Evolutionary conservation across 768 basidiomycete genomes (phyloP), one percentile per base, ranked within the genome.

Genomic region (Collybia nuda): DNA sequence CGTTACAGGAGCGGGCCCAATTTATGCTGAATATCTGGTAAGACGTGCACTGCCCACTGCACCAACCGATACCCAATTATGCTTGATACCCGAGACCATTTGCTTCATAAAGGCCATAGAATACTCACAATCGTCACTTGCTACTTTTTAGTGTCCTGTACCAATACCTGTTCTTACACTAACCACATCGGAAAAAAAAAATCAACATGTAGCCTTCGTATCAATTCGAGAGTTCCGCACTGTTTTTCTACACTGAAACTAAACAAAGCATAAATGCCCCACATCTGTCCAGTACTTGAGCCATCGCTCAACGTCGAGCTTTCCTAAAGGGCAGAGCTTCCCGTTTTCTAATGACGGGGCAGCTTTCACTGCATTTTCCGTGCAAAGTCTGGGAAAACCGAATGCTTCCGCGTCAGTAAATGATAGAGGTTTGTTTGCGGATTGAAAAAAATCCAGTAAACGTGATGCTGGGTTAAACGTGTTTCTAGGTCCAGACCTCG

Each of bases 1-100:
- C 45, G 21, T 32, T 9, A 32, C n/a, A 80, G 78, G 78, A 80
- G 56, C 76, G 75, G 55, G 69, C 75, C 15, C 71, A 77, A 53
- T 69, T 67, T 2, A 61, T 75, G 58, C 70, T 78, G 22, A 63
- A 62, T 39, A 72, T 58, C 55, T 78, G 77, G 77, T 78, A 40
- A 56, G 23, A 17, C n/a, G 5, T 12, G 6, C 32, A 32, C 24
- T 32, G 32, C 9, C 32, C 12, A 11, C 14, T n/a, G 12, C 32
- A 2, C 9, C 12, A 32, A 32, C 7, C 32, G 12, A 32, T 32
- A 32, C 32, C 32, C 32, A 11, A 32, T 32, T 5, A 5, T 11
- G 14, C 12, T 14, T 11, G 14, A 32, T 32, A 32, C 32, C 32
- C 32, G 32, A 11, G 32, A 32, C 6, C 9, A 11, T 14, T 14